phyloP scores from a whole-genome alignment of 139 green algal species.

The Trebouxia sp. region DNA sequence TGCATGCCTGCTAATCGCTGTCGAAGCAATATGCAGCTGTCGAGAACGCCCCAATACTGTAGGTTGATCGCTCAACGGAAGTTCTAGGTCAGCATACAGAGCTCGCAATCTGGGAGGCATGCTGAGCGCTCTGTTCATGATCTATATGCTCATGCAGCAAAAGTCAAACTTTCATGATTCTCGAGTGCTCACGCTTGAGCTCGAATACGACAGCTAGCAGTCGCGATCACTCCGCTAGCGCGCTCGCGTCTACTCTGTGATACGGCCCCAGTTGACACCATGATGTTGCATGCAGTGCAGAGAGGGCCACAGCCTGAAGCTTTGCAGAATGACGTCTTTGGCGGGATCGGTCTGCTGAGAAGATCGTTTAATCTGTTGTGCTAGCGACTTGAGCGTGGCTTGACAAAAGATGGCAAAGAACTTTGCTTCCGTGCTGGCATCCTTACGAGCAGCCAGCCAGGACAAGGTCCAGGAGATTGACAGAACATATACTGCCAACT shows the following conservation, averaged over 20 bases:
- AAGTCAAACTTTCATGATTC: conserved; percentile 18
- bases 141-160: too few relatives aligned
- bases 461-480: conserved; percentile 22
- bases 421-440: conserved; percentile 1
- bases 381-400: too few relatives aligned
- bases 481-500: not conserved
- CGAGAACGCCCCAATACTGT: not conserved
- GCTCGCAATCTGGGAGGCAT: not conserved
- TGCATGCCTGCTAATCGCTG: conserved; percentile 17
- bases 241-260: too few relatives aligned
- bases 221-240: too few relatives aligned
- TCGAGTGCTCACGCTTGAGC: too few relatives aligned
- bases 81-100: not conserved
- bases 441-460: not conserved
- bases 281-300: too few relatives aligned
- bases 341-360: too few relatives aligned
- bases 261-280: too few relatives aligned
- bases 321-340: too few relatives aligned
- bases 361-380: too few relatives aligned
- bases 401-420: conserved; percentile 2
- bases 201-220: too few relatives aligned
- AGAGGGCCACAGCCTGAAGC: too few relatives aligned
- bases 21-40: not conserved
- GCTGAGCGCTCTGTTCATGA: not conserved
- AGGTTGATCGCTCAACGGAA: not conserved